Conservation (phyloP, 345 rosid species). For the Chamaenerion angustifolium region DNA sequence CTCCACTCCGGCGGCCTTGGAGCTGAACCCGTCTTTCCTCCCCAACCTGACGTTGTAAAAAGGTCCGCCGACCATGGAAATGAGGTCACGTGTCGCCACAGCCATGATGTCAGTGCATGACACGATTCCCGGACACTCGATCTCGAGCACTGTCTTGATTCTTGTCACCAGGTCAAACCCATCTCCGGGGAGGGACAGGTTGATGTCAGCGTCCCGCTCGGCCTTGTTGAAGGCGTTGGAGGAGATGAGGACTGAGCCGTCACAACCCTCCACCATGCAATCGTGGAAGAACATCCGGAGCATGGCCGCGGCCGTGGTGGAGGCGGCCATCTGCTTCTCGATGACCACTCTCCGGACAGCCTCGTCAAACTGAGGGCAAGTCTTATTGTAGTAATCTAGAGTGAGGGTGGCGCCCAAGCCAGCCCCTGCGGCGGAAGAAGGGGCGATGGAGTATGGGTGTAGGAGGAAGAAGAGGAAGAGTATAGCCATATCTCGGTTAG, state of each 20-base stretch:
- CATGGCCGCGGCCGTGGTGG: slow-evolving; percentile 61
- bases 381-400: slow-evolving; percentile 28
- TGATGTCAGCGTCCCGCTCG: slow-evolving; percentile 45
- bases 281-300: slow-evolving; percentile 69
- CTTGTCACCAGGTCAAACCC: slow-evolving; percentile 49
- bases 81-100: slow-evolving; percentile 42
- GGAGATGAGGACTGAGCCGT: slow-evolving; percentile 49
- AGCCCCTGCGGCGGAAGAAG: neutral
- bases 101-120: slow-evolving; percentile 72
- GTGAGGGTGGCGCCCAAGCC: slow-evolving; percentile 10
- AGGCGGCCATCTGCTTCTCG: slow-evolving; percentile 36
- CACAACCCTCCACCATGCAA: slow-evolving; percentile 65
- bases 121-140: slow-evolving; percentile 45
- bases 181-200: slow-evolving; percentile 58
- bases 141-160: slow-evolving; percentile 56
- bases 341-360: slow-evolving; percentile 23
- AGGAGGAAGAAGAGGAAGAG: slow-evolving; percentile 10
- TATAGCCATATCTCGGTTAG: slow-evolving; percentile 1
- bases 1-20: slow-evolving; percentile 24
- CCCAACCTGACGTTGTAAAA: slow-evolving; percentile 28
- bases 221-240: slow-evolving; percentile 47
- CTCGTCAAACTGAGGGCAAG: slow-evolving; percentile 43
- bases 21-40: slow-evolving; percentile 41
- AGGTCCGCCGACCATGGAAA: slow-evolving; percentile 62
- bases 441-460: slow-evolving; percentile 2